A percentile compares a stretch with the other conserved stretches of the same genome.
Evolutionary conservation across 1,139 yeast species (phyloP).

Genomic region (Sugiyamaella pinicola): DNA sequence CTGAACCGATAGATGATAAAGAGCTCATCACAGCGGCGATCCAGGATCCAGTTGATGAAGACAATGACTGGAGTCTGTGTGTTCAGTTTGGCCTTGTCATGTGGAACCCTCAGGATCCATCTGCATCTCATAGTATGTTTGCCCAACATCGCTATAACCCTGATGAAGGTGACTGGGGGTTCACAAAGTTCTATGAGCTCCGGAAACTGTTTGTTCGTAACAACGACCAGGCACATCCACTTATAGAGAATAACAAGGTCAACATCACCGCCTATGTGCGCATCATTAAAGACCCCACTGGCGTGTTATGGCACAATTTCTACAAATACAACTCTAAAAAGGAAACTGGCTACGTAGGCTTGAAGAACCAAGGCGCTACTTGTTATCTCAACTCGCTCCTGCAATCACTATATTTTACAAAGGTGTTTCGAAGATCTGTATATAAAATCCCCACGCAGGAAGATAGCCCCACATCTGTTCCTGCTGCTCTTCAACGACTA

Average conservation of each 20-base stretch:
- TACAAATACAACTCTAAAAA: conserved; percentile 82
- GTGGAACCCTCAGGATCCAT: conserved; percentile 78
- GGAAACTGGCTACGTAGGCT: conserved; percentile 88
- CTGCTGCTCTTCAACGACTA: conserved; percentile 82
- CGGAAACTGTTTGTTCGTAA: conserved; percentile 48
- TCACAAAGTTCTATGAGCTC: conserved; percentile 70
- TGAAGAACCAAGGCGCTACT: conserved; percentile 96
- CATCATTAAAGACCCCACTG: conserved; percentile 85
- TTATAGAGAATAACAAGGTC: conserved; percentile 60
- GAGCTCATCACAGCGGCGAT: not conserved
- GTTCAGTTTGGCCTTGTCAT: conserved; percentile 86
- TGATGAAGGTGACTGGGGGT: conserved; percentile 94
- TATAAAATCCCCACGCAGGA: conserved; percentile 82
- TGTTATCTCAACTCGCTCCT: conserved; percentile 90
- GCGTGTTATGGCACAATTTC: conserved; percentile 91
- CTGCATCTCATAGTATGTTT: conserved; percentile 58
- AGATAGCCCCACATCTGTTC: conserved; percentile 59
- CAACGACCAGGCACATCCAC: conserved; percentile 40
- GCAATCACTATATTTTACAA: conserved; percentile 88
- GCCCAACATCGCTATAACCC: conserved; percentile 78
- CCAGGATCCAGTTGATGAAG: conserved; percentile 38
- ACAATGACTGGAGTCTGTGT: conserved; percentile 74
- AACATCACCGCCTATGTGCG: conserved; percentile 78
- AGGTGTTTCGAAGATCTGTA: conserved; percentile 77
- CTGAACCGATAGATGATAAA: not conserved